Base-by-base conservation (phyloP, 768 basidiomycete genomes). In the Suillus cothurnatus region DNA sequence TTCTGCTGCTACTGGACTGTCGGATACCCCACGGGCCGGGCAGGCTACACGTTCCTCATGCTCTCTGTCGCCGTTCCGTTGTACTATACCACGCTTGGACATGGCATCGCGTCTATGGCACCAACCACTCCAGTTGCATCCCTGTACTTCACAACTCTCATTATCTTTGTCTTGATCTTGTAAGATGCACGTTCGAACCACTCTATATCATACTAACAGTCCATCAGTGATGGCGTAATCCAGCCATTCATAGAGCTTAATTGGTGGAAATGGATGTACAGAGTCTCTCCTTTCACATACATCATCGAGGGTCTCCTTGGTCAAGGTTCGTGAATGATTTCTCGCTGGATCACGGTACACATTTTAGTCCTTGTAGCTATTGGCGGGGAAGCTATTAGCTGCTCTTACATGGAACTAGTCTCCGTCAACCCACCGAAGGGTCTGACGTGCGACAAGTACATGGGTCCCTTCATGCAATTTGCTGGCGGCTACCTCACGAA, bases 401-500 rank as follows among this genome's bases (percentile, higher is more conserved):
- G 94, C 79, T 82, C 85, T 26, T 69, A 79, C 0, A 85, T 86
- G 65, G 95, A 97, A 72, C 93, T 91, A 71, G 80, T 84, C 15
- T 68, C 82, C 7, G 93, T 96, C 80, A 76, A 84, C 63, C 91
- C 94, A 1, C 93, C 94, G 0, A 66, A 80, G 2, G 89, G 88
- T 3, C 86, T 94, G 73, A 92, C 89, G 0, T 97, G 95, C 71
- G 68, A 68, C 12, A 68, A 81, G 1, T 97, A 92, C 90, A 90
- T 89, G 0, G 72, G 79, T n/a, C 78, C 85, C 12, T 96, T 93
- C 74, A 85, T 90, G 15, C 66, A 66, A 1, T 74, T 71, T 0
- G 82, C 84, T 58, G 91, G 91, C 0, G 94, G 94, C 0, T 95
- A 95, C 75, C 77, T 96, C 19, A 82, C 88, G 63, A 88, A 95